Base-by-base conservation (phyloP, 495 filamentous ascomycete genomes). In the Aspergillus ellipticus region DNA sequence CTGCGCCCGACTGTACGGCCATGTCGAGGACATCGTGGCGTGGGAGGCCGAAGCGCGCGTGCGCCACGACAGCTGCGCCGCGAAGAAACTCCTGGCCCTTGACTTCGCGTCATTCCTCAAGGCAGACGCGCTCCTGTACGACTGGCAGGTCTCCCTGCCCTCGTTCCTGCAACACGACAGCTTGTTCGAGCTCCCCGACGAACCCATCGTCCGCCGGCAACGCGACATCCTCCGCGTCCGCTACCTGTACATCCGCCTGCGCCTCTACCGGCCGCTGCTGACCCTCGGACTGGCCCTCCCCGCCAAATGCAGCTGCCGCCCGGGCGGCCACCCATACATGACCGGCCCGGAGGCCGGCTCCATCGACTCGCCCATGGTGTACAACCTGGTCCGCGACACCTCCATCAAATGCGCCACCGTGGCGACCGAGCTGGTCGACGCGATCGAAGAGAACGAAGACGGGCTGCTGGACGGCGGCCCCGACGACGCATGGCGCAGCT, bases 161-260 rank as follows among this genome's bases (percentile, higher is more conserved):
- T 28, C 28, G 9, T 59, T 37, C 43, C 26, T 61, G 11, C 54
- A 29, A 11, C 20, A 28, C 3, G 22, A 28, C 1, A 31, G 17
- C 4, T 4, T 47, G 4, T 41, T 7, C n/a, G 33, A 26, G 3
- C 16, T 31, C 29, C 4, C 15, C 9, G 28, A 56, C 2, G 45
- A 60, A 16, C 54, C 49, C 3, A 31, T 54, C 4, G 52, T 57
- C 19, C 57, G 35, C 21, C 57, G 63, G 6, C 54, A 63, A 31
- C 54, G 54, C 9, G 17, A 51, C 11, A 19, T 58, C 6, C 49
- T 59, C 10, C 57, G 56, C 5, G 33, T 52, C 11, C 63, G 57
- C 21, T 58, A 53, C 35, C 21, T 60, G 4, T 66, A 58, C 17
- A 24, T 66, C 26, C 59, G 57, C n/a, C 51, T 66, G 22, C 60